Conservation (phyloP, 305 asterid genomes). For the Lippia alba region DNA sequence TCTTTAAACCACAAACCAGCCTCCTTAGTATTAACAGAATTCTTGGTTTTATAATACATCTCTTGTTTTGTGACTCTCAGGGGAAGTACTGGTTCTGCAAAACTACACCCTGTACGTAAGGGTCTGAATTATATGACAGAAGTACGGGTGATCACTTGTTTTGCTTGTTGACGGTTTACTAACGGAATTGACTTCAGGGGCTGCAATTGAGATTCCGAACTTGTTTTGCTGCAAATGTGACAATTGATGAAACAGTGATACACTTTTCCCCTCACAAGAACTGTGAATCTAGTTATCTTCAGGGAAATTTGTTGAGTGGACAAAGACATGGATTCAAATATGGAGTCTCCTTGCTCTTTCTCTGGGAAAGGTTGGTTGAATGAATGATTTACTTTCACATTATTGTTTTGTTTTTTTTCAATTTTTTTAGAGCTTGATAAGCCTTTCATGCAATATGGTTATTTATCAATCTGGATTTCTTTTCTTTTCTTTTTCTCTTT, state of each 20-base stretch:
- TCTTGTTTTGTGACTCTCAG: conserved; percentile 45
- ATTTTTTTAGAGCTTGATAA: no score
- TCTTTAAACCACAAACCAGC: background rate
- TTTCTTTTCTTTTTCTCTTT: background rate
- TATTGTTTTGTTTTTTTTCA: background rate
- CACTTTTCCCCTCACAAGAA: conserved; percentile 43
- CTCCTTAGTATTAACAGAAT: no score
- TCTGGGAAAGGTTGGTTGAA: conserved; percentile 79
- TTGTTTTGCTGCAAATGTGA: conserved; percentile 31
- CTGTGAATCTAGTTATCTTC: conserved; percentile 51
- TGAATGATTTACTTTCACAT: conserved; percentile 6
- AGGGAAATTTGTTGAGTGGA: conserved; percentile 78
- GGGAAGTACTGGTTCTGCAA: conserved; percentile 11
- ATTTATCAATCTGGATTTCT: background rate
- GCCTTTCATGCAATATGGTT: background rate
- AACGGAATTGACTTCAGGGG: conserved; percentile 84
- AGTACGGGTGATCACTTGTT: conserved; percentile 93
- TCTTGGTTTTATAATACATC: conserved; percentile 23
- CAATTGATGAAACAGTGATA: conserved; percentile 37
- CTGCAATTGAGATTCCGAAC: conserved; percentile 71
- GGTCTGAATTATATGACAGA: background rate
- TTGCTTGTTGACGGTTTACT: conserved; percentile 86
- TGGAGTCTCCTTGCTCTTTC: conserved; percentile 96
- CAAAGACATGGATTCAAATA: conserved; percentile 69
- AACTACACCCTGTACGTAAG: background rate